Evolutionary conservation across 2,329 filamentous ascomycete species (phyloP).

Genomic region (Taxawa tesnikishii): DNA sequence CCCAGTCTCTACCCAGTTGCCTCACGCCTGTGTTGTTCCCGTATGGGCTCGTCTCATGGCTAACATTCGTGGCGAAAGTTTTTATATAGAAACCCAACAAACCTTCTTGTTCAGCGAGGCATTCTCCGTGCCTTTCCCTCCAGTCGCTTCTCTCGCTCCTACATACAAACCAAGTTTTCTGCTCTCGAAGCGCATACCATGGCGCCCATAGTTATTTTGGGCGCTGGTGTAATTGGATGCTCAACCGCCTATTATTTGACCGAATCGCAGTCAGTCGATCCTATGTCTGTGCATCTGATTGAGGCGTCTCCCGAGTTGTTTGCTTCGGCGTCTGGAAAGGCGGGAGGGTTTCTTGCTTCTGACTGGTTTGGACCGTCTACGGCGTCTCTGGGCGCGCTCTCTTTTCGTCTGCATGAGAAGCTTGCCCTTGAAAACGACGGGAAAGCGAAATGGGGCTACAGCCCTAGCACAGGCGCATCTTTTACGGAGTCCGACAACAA

Average conservation of each 20-base stretch:
- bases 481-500: slow-evolving; percentile 37
- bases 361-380: slow-evolving; percentile 57
- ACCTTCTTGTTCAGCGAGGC: too few relatives aligned
- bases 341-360: slow-evolving; percentile 59
- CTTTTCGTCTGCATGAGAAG: slow-evolving; percentile 54
- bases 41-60: too few relatives aligned
- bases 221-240: slow-evolving; percentile 57
- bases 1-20: too few relatives aligned
- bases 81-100: slow-evolving; percentile 1
- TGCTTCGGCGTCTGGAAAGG: slow-evolving; percentile 60
- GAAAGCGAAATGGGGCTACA: slow-evolving; percentile 45
- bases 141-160: not conserved
- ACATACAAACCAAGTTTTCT: not conserved
- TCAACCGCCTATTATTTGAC: slow-evolving; percentile 64
- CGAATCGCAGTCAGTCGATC: slow-evolving; percentile 15
- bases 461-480: slow-evolving; percentile 41
- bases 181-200: not conserved
- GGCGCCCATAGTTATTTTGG: slow-evolving; percentile 50
- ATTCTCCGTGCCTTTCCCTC: not conserved
- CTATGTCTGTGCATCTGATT: slow-evolving; percentile 42
- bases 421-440: slow-evolving; percentile 51
- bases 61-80: too few relatives aligned
- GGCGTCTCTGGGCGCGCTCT: slow-evolving; percentile 50
- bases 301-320: slow-evolving; percentile 51
- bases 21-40: too few relatives aligned